These are phyloP conservation scores for Fusarium nodosum DNA, from an alignment of 2,329 filamentous ascomycete species.

Conservation along the genomic window DNA sequence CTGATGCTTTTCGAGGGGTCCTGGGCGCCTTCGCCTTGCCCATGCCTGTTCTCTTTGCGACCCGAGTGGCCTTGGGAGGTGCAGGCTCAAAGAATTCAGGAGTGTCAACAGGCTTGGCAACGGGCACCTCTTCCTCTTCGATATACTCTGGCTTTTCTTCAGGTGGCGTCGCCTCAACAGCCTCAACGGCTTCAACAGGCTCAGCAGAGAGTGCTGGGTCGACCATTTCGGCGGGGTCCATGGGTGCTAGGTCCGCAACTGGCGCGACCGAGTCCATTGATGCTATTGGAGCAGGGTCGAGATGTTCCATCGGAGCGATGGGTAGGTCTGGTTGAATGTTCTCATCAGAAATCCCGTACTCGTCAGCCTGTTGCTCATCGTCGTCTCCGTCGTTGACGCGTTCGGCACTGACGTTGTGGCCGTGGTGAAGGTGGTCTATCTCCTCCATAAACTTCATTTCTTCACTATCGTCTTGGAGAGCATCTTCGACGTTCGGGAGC, in stretches of 20 bases:
- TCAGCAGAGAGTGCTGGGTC: slow-evolving; percentile 43
- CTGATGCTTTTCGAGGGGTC: slow-evolving; percentile 37
- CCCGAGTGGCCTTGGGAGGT: slow-evolving; percentile 47
- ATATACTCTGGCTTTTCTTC: slow-evolving; percentile 28
- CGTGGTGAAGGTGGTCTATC: slow-evolving; percentile 20
- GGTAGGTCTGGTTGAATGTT: slow-evolving; percentile 47
- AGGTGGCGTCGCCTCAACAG: background rate
- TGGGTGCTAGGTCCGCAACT: slow-evolving; percentile 18
- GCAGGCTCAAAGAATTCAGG: slow-evolving; percentile 42
- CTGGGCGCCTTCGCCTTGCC: slow-evolving; percentile 39
- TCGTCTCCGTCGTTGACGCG: slow-evolving; percentile 51
- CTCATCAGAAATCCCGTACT: slow-evolving; percentile 37
- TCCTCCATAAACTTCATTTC: slow-evolving; percentile 52
- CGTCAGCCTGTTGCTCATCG: slow-evolving; percentile 25
- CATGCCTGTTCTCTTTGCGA: slow-evolving; percentile 46
- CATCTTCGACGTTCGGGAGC: slow-evolving; percentile 53
- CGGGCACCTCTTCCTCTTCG: slow-evolving; percentile 21
- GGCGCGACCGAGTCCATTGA: slow-evolving; percentile 32
- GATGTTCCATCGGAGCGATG: slow-evolving; percentile 51
- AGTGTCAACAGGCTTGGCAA: slow-evolving; percentile 27
- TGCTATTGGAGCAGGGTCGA: slow-evolving; percentile 29
- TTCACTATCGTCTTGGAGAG: slow-evolving; percentile 51
- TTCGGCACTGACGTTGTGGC: slow-evolving; percentile 46
- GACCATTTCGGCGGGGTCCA: slow-evolving; percentile 39
- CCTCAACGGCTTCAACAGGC: slow-evolving; percentile 7